These are phyloP conservation scores for Hirsutella rhossiliensis DNA, from an alignment of 2,329 filamentous ascomycete species.

Conservation along the genomic window DNA sequence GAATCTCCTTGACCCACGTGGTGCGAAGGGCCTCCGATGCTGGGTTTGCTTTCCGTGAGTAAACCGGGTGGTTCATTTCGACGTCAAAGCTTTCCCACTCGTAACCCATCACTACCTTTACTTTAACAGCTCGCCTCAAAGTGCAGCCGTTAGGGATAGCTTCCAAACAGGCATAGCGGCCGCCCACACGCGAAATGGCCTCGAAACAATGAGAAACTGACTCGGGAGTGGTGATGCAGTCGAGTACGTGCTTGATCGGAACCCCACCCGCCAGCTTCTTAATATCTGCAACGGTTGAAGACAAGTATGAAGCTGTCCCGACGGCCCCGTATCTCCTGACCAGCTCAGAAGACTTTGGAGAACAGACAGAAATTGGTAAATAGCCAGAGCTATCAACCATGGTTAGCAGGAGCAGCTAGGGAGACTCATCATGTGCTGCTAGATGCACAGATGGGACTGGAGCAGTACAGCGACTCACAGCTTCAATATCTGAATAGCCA, in stretches of 20 bases:
- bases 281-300: not conserved
- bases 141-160: constrained; percentile 7
- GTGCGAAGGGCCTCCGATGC: not conserved
- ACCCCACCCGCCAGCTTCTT: not conserved
- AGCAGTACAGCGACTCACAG: constrained; percentile 6
- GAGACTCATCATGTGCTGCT: too few relatives aligned
- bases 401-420: too few relatives aligned
- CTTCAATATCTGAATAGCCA: constrained; percentile 15
- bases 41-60: not conserved
- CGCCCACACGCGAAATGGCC: constrained; percentile 14
- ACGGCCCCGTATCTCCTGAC: not conserved
- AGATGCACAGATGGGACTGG: not conserved
- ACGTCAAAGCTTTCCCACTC: constrained; percentile 4
- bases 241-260: constrained; percentile 13
- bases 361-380: not conserved
- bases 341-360: not conserved
- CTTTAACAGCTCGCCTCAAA: constrained; percentile 10
- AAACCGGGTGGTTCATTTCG: not conserved
- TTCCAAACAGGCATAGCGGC: constrained; percentile 20
- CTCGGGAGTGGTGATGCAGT: constrained; percentile 17
- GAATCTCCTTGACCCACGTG: not conserved
- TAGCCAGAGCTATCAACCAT: constrained; percentile 1
- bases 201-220: constrained; percentile 14
- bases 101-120: constrained; percentile 11
- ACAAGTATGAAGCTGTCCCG: not conserved